Percentiles rank a stretch among this genome's conserved stretches.
Conservation (phyloP, 2,329 filamentous ascomycete species). For the Penicillium sp. region DNA sequence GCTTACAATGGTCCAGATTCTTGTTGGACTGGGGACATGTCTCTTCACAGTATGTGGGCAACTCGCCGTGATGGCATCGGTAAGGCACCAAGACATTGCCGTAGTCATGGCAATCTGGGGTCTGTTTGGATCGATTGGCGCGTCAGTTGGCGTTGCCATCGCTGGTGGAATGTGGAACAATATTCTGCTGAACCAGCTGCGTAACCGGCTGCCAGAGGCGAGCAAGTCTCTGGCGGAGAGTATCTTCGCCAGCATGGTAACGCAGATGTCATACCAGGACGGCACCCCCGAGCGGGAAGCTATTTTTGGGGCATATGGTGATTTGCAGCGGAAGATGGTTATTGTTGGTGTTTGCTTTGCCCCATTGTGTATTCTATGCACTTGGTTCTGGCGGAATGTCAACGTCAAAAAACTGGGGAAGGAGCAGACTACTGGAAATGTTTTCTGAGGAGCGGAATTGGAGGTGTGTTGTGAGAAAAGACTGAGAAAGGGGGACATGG, state of each 20-base stretch:
- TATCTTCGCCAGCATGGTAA: conserved; percentile 11
- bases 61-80: conserved; percentile 9
- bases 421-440: conserved; percentile 9
- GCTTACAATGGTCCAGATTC: conserved; percentile 9
- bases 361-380: conserved; percentile 10
- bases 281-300: conserved; percentile 43
- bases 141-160: conserved; percentile 6
- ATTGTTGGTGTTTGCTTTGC: conserved; percentile 31
- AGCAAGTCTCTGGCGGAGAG: conserved; percentile 7
- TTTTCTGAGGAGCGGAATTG: not conserved
- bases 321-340: conserved; percentile 46
- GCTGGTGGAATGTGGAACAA: conserved; percentile 13
- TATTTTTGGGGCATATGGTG: conserved; percentile 48
- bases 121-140: conserved; percentile 9
- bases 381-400: conserved; percentile 11
- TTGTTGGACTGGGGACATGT: conserved; percentile 8
- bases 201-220: conserved; percentile 1
- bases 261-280: conserved; percentile 35
- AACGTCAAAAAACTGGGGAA: conserved; percentile 10
- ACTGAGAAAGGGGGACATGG: not conserved
- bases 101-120: conserved; percentile 9
- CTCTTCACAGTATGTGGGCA: conserved; percentile 8
- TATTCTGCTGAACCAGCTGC: conserved; percentile 2
- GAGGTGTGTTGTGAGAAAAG: not conserved
- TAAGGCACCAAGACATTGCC: conserved; percentile 10